Percentiles rank a stretch among this genome's conserved stretches.
These are phyloP conservation scores for Fraxinus velutina DNA, from an alignment of 305 asterid genomes.

Conservation along the genomic window DNA sequence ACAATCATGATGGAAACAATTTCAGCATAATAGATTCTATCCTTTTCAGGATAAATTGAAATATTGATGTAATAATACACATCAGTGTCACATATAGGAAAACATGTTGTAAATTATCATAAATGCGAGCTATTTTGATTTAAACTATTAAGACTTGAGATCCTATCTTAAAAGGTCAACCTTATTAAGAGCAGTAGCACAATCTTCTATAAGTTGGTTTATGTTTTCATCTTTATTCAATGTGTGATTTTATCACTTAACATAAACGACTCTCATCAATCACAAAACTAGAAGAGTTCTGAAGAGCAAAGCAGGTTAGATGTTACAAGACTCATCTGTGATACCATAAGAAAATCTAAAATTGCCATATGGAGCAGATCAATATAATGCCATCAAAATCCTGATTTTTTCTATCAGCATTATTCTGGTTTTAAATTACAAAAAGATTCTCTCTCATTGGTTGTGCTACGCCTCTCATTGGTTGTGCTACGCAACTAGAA, in stretches of 20 bases:
- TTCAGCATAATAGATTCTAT: not conserved
- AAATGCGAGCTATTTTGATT: not conserved
- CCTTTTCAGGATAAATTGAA: not conserved
- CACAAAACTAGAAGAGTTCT: not conserved
- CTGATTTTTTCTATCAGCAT: not conserved
- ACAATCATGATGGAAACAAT: not conserved
- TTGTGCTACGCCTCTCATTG: not conserved
- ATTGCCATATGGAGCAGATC: not conserved
- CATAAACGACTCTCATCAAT: not conserved
- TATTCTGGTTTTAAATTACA: not conserved
- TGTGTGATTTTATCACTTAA: no score
- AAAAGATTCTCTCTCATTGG: not conserved
- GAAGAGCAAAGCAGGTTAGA: not conserved
- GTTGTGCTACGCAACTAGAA: not conserved
- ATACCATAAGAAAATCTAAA: not conserved
- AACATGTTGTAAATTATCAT: not conserved
- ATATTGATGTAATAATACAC: not conserved
- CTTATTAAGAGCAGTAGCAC: no score
- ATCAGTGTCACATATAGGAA: not conserved
- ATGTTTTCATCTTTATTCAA: no score
- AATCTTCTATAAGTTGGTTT: no score
- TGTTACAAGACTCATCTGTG: not conserved
- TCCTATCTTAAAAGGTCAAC: no score
- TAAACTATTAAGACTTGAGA: not conserved
- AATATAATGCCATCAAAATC: not conserved